phyloP scores from a whole-genome alignment of 495 filamentous ascomycete genomes.

The Talaromyces ruber region DNA sequence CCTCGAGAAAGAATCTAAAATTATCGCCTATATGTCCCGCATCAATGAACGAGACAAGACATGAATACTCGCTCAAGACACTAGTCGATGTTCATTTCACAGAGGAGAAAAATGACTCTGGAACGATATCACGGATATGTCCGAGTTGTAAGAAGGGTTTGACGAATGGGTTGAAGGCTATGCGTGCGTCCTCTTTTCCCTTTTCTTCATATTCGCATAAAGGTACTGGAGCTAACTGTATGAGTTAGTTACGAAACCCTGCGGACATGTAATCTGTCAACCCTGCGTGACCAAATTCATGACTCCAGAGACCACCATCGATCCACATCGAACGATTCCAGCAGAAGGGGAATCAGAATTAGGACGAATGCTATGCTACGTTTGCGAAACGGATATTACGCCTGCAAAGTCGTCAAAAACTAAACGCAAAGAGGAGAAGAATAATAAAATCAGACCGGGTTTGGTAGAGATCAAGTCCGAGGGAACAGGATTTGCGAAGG shows the following conservation, averaged over 20 bases:
- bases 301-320: slow-evolving; percentile 47
- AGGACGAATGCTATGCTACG: slow-evolving; percentile 62
- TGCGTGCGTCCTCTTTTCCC: slow-evolving; percentile 36
- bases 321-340: slow-evolving; percentile 55
- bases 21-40: slow-evolving; percentile 72
- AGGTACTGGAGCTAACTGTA: not conserved
- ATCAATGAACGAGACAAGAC: slow-evolving; percentile 57
- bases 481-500: slow-evolving; percentile 87
- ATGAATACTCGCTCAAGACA: slow-evolving; percentile 74
- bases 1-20: slow-evolving; percentile 54
- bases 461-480: slow-evolving; percentile 79
- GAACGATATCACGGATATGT: slow-evolving; percentile 59
- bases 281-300: slow-evolving; percentile 87
- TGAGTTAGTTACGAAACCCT: slow-evolving; percentile 67
- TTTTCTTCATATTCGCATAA: not conserved
- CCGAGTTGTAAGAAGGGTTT: slow-evolving; percentile 83
- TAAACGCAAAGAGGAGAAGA: slow-evolving; percentile 40
- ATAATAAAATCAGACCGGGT: slow-evolving; percentile 56
- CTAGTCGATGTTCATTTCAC: slow-evolving; percentile 75
- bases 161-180: slow-evolving; percentile 74
- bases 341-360: slow-evolving; percentile 37
- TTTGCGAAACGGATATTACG: slow-evolving; percentile 74
- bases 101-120: slow-evolving; percentile 52
- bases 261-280: slow-evolving; percentile 88
- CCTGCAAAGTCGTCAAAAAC: slow-evolving; percentile 18